phyloP scores from a whole-genome alignment of 2,329 filamentous ascomycete species.

The Grosmannia clavigera region DNA sequence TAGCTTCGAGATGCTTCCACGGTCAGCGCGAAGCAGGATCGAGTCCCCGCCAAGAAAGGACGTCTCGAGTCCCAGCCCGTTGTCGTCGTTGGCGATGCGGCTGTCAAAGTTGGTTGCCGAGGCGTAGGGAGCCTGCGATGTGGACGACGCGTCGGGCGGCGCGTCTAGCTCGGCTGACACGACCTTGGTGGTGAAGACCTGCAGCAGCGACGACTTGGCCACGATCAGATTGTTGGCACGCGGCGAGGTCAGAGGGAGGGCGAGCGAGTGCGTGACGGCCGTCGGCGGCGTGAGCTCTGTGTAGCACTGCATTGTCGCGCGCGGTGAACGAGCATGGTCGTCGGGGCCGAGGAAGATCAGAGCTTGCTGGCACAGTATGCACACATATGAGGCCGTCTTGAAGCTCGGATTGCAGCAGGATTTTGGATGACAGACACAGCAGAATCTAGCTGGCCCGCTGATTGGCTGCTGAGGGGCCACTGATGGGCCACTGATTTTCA shows the following conservation, averaged over 20 bases:
- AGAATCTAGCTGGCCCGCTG: constrained; percentile 1
- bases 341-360: too few relatives aligned
- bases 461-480: constrained; percentile 1
- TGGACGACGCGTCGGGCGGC: constrained; percentile 22
- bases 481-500: too few relatives aligned
- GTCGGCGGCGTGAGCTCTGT: constrained; percentile 90
- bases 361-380: neutral
- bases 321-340: constrained; percentile 6
- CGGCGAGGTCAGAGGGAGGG: constrained; percentile 62
- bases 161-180: constrained; percentile 51
- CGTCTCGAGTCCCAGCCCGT: constrained; percentile 52
- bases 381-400: neutral
- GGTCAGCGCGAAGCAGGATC: constrained; percentile 47
- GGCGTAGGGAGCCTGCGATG: constrained; percentile 17
- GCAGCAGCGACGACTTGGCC: constrained; percentile 83
- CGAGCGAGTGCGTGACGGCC: constrained; percentile 80
- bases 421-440: too few relatives aligned
- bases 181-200: constrained; percentile 69
- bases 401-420: too few relatives aligned
- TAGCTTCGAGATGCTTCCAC: constrained; percentile 60
- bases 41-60: constrained; percentile 54
- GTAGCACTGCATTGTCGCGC: constrained; percentile 76
- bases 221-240: constrained; percentile 76
- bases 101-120: constrained; percentile 28
- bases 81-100: constrained; percentile 47